Conservation (phyloP, 805 yeast species). For the Hanseniaspora mollemarum region DNA sequence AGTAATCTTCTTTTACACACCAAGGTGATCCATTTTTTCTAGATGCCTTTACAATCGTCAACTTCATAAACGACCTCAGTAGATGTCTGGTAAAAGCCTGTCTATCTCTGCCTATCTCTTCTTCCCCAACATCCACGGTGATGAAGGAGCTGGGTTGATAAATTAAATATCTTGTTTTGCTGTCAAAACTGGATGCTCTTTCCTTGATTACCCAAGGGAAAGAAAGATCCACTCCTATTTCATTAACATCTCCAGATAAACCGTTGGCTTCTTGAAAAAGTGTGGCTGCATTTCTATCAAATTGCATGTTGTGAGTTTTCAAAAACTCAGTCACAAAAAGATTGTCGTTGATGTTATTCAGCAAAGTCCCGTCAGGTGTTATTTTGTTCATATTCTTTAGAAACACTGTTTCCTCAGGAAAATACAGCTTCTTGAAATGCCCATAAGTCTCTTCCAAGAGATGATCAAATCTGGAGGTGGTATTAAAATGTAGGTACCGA, state of each 20-base stretch:
- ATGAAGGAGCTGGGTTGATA: slow-evolving; percentile 14
- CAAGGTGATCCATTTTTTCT: slow-evolving; percentile 89
- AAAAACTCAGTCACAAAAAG: slow-evolving; percentile 15
- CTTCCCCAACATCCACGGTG: slow-evolving; percentile 42
- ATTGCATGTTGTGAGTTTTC: slow-evolving; percentile 9
- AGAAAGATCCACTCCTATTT: slow-evolving; percentile 11
- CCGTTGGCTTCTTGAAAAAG: not conserved
- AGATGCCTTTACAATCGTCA: slow-evolving; percentile 55
- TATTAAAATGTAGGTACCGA: slow-evolving; percentile 68
- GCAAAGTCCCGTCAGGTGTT: slow-evolving; percentile 9
- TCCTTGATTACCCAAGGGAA: slow-evolving; percentile 6
- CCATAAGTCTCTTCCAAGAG: slow-evolving; percentile 79
- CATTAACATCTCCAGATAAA: not conserved
- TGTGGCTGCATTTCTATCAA: slow-evolving; percentile 1
- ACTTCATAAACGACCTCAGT: slow-evolving; percentile 76
- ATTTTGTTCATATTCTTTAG: slow-evolving; percentile 32
- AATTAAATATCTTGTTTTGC: not conserved
- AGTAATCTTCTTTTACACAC: slow-evolving; percentile 69
- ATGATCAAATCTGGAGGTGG: slow-evolving; percentile 69
- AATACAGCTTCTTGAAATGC: slow-evolving; percentile 67
- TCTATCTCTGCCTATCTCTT: slow-evolving; percentile 69
- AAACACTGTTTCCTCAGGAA: slow-evolving; percentile 78
- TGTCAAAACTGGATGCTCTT: not conserved
- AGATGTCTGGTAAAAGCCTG: slow-evolving; percentile 80
- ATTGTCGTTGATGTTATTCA: slow-evolving; percentile 21